Percentiles rank a stretch among this genome's conserved stretches.
These are phyloP conservation scores for Vaccinium myrtillus DNA, from an alignment of 148 eudicot genomes.

Conservation along the genomic window DNA sequence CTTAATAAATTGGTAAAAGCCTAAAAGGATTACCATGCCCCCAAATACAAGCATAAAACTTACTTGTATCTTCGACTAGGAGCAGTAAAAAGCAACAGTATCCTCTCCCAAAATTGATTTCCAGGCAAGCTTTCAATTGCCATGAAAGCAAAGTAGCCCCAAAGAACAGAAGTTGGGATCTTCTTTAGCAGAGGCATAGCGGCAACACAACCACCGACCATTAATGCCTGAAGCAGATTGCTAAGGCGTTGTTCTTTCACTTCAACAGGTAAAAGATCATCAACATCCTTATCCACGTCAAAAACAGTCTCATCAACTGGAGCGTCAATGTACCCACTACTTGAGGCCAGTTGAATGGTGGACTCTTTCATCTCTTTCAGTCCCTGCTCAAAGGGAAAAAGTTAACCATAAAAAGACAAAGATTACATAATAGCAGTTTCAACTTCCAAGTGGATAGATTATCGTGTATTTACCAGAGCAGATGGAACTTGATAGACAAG, in stretches of 20 bases:
- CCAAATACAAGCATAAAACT: conserved; percentile 1
- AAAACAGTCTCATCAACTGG: conserved; percentile 89
- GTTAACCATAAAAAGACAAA: conserved; percentile 9
- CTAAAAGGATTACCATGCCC: background rate
- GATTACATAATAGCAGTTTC: background rate
- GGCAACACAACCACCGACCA: conserved; percentile 91
- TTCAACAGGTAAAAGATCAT: conserved; percentile 90
- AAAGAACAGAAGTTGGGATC: conserved; percentile 94
- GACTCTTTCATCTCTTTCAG: conserved; percentile 91
- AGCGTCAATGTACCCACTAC: conserved; percentile 63
- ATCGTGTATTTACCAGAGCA: conserved; percentile 49
- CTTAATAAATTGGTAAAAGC: background rate
- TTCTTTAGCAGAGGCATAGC: conserved; percentile 93
- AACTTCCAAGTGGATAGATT: conserved; percentile 10
- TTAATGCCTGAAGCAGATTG: conserved; percentile 82
- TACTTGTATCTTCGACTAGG: conserved; percentile 96
- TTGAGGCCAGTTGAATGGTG: conserved; percentile 74
- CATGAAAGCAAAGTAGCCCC: conserved; percentile 99
- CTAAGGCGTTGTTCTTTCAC: conserved; percentile 97
- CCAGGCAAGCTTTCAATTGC: conserved; percentile 99
- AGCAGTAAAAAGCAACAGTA: conserved; percentile 83
- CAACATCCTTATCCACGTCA: conserved; percentile 89
- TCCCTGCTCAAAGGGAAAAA: conserved; percentile 48
- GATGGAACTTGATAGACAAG: conserved; percentile 83
- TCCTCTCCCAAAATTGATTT: conserved; percentile 97